phyloP scores from a whole-genome alignment of 768 basidiomycete species.

The Serpula lacrymans region DNA sequence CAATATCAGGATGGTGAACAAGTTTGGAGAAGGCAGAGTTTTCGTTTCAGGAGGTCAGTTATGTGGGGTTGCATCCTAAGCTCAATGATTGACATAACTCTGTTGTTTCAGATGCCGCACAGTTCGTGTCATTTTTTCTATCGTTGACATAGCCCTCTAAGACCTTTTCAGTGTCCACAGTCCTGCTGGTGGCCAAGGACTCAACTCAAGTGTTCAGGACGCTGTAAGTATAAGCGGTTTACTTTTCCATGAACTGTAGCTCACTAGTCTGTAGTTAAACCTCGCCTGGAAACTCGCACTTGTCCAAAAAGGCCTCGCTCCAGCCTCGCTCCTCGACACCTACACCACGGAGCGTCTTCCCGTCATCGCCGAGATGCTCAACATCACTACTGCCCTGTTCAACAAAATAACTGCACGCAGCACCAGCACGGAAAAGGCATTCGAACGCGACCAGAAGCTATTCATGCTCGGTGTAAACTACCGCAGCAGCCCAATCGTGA shows the following conservation, averaged over 20 bases:
- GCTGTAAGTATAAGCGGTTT: constrained; percentile 13
- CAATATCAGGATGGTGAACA: constrained; percentile 24
- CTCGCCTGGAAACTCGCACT: constrained; percentile 41
- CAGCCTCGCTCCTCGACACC: constrained; percentile 31
- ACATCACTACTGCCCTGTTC: constrained; percentile 22
- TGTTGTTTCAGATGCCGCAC: no score
- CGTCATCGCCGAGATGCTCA: constrained; percentile 38
- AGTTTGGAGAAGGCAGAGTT: constrained; percentile 18
- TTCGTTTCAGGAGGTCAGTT: constrained; percentile 27
- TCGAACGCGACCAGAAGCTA: constrained; percentile 7
- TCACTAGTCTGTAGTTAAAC: constrained; percentile 27
- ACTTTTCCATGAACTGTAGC: not conserved
- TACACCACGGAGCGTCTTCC: constrained; percentile 40
- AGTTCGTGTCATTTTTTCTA: no score
- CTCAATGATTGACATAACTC: no score
- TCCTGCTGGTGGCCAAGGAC: not conserved
- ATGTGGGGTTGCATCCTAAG: no score
- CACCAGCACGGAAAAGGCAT: not conserved
- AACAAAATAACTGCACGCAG: not conserved
- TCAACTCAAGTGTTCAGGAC: constrained; percentile 19
- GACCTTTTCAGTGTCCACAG: constrained; percentile 1
- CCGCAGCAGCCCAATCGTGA: constrained; percentile 31
- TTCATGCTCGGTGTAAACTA: constrained; percentile 33
- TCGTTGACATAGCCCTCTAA: no score
- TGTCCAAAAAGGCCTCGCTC: constrained; percentile 30